Base-by-base conservation (phyloP, 2,329 filamentous ascomycete species). In the Ophiostoma perfectum region DNA sequence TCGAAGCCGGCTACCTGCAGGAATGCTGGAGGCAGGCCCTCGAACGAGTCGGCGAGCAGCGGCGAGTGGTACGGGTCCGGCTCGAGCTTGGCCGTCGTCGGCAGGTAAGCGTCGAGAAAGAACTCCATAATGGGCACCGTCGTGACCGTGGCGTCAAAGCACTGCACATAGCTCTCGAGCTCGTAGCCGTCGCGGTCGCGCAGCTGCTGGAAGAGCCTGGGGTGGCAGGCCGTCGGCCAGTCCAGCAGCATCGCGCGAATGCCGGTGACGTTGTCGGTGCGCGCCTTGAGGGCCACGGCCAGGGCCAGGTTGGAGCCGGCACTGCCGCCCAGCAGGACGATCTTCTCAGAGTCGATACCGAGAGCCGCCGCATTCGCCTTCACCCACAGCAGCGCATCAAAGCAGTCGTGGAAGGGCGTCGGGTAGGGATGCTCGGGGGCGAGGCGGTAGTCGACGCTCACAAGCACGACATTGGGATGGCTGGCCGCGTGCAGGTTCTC, bases 371-470 rank as follows among this genome's bases (percentile, higher is more conserved):
- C 6, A 27, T 27, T 55, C 18, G n/a, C 49, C n/a, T 27, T 55
- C 7, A 55, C 12, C 49, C 49, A 55, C 27, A 9, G 3, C 4
- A 55, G 27, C 3, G 80, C 82, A 70, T 84, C 82, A 67, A 82
- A 82, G 65, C 80, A 81, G 73, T 85, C 83, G 67, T 84, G 79
- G 5, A 83, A 69, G 0, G 80, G 80, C 66, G 79, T 80, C 0
- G 83, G 83, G 66, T 82, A 84, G 0, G 80, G 80, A 69, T 79
- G 80, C 70, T 84, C 82, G 3, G 83, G 83, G 0, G 82, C 82
- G 72, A 78, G 72, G 47, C 78, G 73, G 66, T 79, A 80, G 62
- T 77, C 76, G 5, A 80, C 74, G 60, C 77, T 79, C 39, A 78
- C 74, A 4, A 79, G 76, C 2, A 80, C 76, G 0, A 77, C 76